Evolutionary conservation across 768 basidiomycete genomes (phyloP), one percentile per base, ranked within the genome.

Genomic region (Sistotremastrum suecicum): DNA sequence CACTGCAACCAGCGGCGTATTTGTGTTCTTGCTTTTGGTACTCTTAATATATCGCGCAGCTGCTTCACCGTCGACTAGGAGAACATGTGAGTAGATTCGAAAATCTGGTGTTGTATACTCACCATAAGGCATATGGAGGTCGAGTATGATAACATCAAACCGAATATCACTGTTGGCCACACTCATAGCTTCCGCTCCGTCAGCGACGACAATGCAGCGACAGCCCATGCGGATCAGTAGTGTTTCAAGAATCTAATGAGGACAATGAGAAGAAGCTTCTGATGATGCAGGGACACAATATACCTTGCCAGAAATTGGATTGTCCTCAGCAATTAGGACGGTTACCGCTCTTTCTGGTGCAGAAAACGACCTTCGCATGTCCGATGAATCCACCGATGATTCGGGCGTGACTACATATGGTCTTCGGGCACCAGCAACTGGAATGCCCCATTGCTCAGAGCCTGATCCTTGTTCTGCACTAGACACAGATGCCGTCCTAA

Each of bases 111-210:
- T 5, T 11, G 39, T 39, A 34, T n/a, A 59, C 85, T 75, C 56
- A 88, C 85, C 66, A 53, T 87, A 83, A 56, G 92, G 90, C 88
- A 95, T 94, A 51, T 92, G 80, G 41, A 92, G 70, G 58, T 95
- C 92, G 81, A 91, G 91, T 53, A 97, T 70, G 58, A 95, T 92
- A 52, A 86, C 85, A 58, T 95, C 92, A 58, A 95, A 95, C 64
- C 91, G 90, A 65, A 97, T 95, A 57, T 92, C 90, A 40, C 90
- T 89, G 78, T 95, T 91, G 3, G 92, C 91, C 42, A 97, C 88
- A 52, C 91, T 89, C 56, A 98, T 83, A 20, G 95, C 95, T 62
- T 95, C 90, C 4, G 92, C 89, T 5, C 95, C 95, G 64, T 98
- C 91, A 38, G 89, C 78, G 11, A 97, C 95, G 6, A 97, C 86